Evolutionary conservation across 768 basidiomycete species (phyloP).

Genomic region (Pleurotus tuber-regium): DNA sequence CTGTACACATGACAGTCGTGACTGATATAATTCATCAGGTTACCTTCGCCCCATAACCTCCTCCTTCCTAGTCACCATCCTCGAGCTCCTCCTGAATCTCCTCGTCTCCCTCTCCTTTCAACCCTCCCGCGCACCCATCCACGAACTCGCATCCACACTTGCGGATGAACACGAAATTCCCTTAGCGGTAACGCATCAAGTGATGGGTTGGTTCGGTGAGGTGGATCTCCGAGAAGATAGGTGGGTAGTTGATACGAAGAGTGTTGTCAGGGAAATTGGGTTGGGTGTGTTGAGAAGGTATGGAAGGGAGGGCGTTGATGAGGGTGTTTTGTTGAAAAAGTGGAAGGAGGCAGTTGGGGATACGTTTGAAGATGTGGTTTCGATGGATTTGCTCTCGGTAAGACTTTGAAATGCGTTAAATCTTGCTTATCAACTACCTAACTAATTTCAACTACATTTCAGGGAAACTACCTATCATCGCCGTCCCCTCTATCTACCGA

Average conservation of each 20-base stretch:
- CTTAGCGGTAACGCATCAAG: constrained; percentile 56
- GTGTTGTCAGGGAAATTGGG: constrained; percentile 74
- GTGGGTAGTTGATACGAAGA: constrained; percentile 67
- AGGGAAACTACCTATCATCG: constrained; percentile 76
- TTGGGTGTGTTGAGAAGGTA: constrained; percentile 57
- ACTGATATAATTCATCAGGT: constrained; percentile 36
- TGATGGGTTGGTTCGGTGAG: constrained; percentile 83
- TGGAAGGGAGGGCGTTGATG: constrained; percentile 30
- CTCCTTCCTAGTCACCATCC: constrained; percentile 61
- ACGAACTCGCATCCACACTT: constrained; percentile 57
- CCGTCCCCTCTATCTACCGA: constrained; percentile 25
- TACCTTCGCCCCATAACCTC: constrained; percentile 72
- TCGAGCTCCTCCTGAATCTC: constrained; percentile 73
- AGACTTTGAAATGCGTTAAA: constrained; percentile 19
- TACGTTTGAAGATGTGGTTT: constrained; percentile 61
- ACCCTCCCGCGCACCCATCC: constrained; percentile 50
- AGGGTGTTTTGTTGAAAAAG: constrained; percentile 52
- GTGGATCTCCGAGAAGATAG: constrained; percentile 35
- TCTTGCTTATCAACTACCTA: background rate
- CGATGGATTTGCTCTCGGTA: constrained; percentile 69
- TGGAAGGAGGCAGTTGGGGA: constrained; percentile 83
- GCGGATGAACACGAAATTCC: constrained; percentile 74
- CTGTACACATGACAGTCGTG: background rate
- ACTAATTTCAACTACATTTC: too few species aligned
- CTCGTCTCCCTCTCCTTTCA: constrained; percentile 63